Base-by-base conservation (phyloP, 73 alveolate genomes). In the Effrenium voratum region DNA sequence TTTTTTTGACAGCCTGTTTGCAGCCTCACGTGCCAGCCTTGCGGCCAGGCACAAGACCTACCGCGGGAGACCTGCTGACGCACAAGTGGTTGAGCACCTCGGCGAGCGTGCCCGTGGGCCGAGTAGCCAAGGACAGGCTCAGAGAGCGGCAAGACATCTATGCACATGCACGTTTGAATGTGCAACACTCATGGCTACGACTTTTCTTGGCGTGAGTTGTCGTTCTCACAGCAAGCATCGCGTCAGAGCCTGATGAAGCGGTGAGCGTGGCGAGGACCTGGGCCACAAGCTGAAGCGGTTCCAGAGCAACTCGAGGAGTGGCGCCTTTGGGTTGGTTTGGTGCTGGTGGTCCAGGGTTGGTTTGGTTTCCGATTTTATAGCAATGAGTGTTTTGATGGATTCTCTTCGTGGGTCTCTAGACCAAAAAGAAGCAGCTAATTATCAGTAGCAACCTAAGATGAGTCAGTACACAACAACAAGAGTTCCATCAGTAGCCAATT, bases 201-300 rank as follows among this genome's bases (percentile, higher is more conserved):
- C 28, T 57, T 57, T 57, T 22, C 28, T 57, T 57, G 72, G 16
- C n/a, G n/a, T n/a, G 16, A 22, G 28, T 57, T 57, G 5, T 22
- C 28, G 16, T 57, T 57, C 72, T 57, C 16, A 2, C n/a, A 40
- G 26, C 38, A 49, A 34, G 26, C 36, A 70, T 70, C 30, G 5
- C 12, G 30, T n/a, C 36, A 32, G 30, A 15, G 22, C 68, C 68
- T 55, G 3, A 30, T 72, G 38, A 34, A 72, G 10, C 19, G 1
- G 24, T 30, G 75, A 4, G 8, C 52, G 24, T 12, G 43, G 34
- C 60, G 0, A 87, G 95, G 97, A 90, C 59, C 47, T 90, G 97
- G 97, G 97, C 34, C 97, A 90, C 87, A 90, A 90, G 87, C 52
- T 90, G 76, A 90, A 90, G 80, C 97, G 97, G 8, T 90, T 90